Conservation (phyloP, 2,329 filamentous ascomycete genomes). For the Aspergillus unguis region DNA sequence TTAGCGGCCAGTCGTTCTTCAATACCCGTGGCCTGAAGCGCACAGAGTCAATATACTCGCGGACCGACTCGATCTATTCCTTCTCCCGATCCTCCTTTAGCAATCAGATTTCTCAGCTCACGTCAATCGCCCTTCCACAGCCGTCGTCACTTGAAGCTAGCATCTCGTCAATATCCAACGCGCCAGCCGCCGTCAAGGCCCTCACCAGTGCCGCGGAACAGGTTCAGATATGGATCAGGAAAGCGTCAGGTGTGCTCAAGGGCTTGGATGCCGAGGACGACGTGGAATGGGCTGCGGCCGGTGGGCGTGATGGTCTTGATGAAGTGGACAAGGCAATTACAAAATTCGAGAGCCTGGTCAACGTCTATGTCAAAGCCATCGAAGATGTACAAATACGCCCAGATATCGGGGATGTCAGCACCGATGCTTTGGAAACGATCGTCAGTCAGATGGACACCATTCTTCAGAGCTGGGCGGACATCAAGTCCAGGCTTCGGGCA, state of each 20-base stretch:
- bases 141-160: slow-evolving; percentile 77
- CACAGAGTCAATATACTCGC: slow-evolving; percentile 56
- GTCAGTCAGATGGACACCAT: slow-evolving; percentile 89
- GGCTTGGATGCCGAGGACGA: slow-evolving; percentile 94
- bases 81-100: slow-evolving; percentile 89
- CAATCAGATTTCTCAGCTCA: slow-evolving; percentile 87
- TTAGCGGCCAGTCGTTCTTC: slow-evolving; percentile 41
- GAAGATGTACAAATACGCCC: slow-evolving; percentile 77
- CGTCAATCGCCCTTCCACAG: slow-evolving; percentile 82
- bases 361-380: slow-evolving; percentile 90
- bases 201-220: slow-evolving; percentile 85
- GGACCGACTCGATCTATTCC: slow-evolving; percentile 87
- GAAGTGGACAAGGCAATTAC: slow-evolving; percentile 67
- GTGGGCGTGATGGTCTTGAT: slow-evolving; percentile 58
- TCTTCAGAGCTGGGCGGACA: slow-evolving; percentile 76
- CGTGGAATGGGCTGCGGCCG: slow-evolving; percentile 91
- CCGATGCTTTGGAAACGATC: slow-evolving; percentile 68
- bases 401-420: slow-evolving; percentile 70
- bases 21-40: slow-evolving; percentile 53
- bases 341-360: slow-evolving; percentile 83
- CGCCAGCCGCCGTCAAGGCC: slow-evolving; percentile 76
- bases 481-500: slow-evolving; percentile 70
- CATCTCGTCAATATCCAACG: slow-evolving; percentile 80
- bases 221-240: slow-evolving; percentile 89
- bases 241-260: slow-evolving; percentile 82